Evolutionary conservation across 257 asterid species (phyloP).

Genomic region (Lantana camara): DNA sequence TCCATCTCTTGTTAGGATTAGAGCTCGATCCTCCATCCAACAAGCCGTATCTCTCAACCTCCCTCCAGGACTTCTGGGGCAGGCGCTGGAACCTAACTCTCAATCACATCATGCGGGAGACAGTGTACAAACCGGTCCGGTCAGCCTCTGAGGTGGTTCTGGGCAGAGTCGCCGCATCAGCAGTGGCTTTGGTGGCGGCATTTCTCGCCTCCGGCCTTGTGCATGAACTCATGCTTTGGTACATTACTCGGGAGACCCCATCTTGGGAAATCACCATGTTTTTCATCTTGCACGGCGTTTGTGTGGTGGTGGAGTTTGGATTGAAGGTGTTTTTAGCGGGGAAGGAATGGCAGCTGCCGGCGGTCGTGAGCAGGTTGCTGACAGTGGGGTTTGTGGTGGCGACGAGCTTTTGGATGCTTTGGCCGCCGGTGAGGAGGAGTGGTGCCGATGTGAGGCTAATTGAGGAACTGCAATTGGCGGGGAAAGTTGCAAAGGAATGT

Average conservation of each 20-base stretch:
- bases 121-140: conserved; percentile 57
- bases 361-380: conserved; percentile 29
- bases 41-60: conserved; percentile 63
- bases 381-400: conserved; percentile 44
- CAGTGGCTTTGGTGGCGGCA: conserved; percentile 45
- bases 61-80: conserved; percentile 75
- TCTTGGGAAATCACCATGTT: conserved; percentile 71
- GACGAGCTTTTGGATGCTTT: conserved; percentile 46
- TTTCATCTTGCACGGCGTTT: conserved; percentile 58
- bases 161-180: conserved; percentile 42
- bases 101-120: conserved; percentile 39
- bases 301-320: conserved; percentile 45
- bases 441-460: conserved; percentile 37
- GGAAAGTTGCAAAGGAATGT: neutral
- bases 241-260: conserved; percentile 43
- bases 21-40: conserved; percentile 61
- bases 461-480: neutral
- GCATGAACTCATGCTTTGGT: conserved; percentile 65
- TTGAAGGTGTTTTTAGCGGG: conserved; percentile 28
- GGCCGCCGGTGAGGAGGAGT: conserved; percentile 47
- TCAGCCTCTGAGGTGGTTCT: conserved; percentile 16
- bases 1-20: conserved; percentile 29
- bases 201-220: conserved; percentile 61
- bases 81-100: conserved; percentile 69
- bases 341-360: conserved; percentile 38